Evolutionary conservation across 2,329 filamentous ascomycete genomes (phyloP), one percentile per base, ranked within the genome.

Genomic region (Coleophoma eucalyptorum): DNA sequence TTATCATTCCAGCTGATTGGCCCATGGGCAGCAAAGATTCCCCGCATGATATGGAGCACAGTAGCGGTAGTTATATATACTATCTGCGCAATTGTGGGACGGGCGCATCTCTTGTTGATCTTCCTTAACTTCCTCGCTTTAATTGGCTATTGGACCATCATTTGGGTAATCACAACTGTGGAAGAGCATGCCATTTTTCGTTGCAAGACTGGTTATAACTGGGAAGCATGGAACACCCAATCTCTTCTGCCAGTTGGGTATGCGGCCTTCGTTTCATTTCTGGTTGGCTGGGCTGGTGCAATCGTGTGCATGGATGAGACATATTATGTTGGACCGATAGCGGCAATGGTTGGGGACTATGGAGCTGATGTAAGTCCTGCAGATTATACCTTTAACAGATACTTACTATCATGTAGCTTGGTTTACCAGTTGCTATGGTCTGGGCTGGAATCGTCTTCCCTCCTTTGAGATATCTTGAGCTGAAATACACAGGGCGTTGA

Each of bases 61-160:
- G 61, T 85, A 4, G 75, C 80, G 3, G 77, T 82, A 0, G 66
- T 87, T 37, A 78, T 87, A 42, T 84, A 82, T 61, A 80, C 81
- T 8, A 77, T 85, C 26, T 85, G 83, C 58, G 84, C 83, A 0
- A 72, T 87, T 15, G 84, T 77, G 1, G 84, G 85, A 0, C 76
- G 83, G 13, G 73, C 76, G 20, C 67, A 83, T 56, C 73, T 89
- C 2, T 78, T 81, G 0, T 74, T 74, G 21, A 85, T 88, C 51
- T 86, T 88, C 62, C 81, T 80, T 11, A 87, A 87, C 62, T 87
- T 88, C 63, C 72, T 88, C 5, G 81, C 83, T 0, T 68, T 88
- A 19, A 87, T 88, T 80, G 85, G 84, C 2, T 88, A 87, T 65
- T 53, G 56, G 83, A 75, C 86, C 15, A 76, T 76, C 13, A 80